Evolutionary conservation across 2,329 filamentous ascomycete species (phyloP).

Genomic region (Trichoderma polysporum): DNA sequence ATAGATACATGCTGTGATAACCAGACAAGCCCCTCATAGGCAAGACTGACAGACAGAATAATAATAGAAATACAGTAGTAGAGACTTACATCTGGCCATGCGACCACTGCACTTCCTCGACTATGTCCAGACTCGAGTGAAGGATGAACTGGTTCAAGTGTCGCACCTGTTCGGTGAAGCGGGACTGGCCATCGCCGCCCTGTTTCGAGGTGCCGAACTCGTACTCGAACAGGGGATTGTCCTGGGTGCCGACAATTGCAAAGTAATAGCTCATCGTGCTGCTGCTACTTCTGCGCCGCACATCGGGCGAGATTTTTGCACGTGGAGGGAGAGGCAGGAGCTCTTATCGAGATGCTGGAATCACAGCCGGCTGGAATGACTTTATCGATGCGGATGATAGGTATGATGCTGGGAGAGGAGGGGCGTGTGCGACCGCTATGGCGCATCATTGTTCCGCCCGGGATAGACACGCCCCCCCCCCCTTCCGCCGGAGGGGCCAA

Average conservation of each 20-base stretch:
- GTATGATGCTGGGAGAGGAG: neutral
- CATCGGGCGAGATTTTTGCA: neutral
- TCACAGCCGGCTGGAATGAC: neutral
- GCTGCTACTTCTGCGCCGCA: constrained; percentile 22
- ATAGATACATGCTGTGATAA: neutral
- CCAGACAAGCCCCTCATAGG: neutral
- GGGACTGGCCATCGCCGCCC: constrained; percentile 87
- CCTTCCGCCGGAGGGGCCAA: neutral
- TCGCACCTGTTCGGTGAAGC: constrained; percentile 83
- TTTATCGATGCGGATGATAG: neutral
- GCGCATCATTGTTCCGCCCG: constrained; percentile 23
- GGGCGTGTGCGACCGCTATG: constrained; percentile 9
- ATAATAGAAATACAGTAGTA: neutral
- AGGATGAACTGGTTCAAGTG: constrained; percentile 98
- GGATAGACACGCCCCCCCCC: neutral
- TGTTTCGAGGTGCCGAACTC: constrained; percentile 97
- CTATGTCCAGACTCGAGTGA: constrained; percentile 88
- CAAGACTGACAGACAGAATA: neutral
- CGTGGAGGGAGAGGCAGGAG: neutral
- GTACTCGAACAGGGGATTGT: constrained; percentile 94
- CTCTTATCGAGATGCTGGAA: neutral
- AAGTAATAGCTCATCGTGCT: constrained; percentile 94
- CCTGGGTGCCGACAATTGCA: constrained; percentile 89
- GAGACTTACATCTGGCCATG: constrained; percentile 71
- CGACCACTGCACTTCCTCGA: constrained; percentile 95